These are phyloP conservation scores for Syncephalastrum monosporum DNA, from an alignment of 371 early-diverging fungal genomes.

Conservation along the genomic window DNA sequence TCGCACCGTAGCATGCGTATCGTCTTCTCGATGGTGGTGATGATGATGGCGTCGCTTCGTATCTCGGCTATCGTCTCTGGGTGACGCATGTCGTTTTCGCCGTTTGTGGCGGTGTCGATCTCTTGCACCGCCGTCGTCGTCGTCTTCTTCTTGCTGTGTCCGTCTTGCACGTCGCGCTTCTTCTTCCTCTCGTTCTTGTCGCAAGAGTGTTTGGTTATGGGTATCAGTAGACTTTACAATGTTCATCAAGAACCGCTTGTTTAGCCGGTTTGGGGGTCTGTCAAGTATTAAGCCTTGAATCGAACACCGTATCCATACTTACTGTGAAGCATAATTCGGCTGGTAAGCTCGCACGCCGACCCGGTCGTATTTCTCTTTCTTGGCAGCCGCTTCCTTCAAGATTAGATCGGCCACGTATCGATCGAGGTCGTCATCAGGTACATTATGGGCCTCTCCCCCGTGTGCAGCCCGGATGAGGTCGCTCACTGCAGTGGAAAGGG, in stretches of 20 bases:
- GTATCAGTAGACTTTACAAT: constrained; percentile 69
- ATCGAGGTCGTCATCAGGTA: constrained; percentile 66
- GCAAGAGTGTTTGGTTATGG: constrained; percentile 69
- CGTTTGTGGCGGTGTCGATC: constrained; percentile 4
- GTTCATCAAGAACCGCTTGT: constrained; percentile 69
- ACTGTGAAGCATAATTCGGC: constrained; percentile 24
- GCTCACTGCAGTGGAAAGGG: constrained; percentile 45
- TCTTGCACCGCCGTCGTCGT: neutral
- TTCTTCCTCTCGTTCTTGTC: constrained; percentile 27
- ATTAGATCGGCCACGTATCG: constrained; percentile 70
- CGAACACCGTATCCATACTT: constrained; percentile 7
- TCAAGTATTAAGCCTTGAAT: neutral
- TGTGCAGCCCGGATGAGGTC: constrained; percentile 58
- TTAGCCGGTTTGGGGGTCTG: constrained; percentile 33
- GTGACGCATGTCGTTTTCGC: neutral
- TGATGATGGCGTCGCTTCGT: constrained; percentile 3
- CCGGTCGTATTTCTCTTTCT: constrained; percentile 41
- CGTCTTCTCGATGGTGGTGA: neutral
- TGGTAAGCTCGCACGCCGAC: constrained; percentile 55
- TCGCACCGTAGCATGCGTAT: neutral
- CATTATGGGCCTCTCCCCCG: constrained; percentile 47
- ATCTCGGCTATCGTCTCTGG: constrained; percentile 6
- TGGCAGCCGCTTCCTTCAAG: constrained; percentile 56
- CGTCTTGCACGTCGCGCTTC: constrained; percentile 17
- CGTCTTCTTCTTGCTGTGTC: constrained; percentile 4